Conservation (phyloP, 2,329 filamentous ascomycete genomes). For the Colletotrichum ledebouriae region DNA sequence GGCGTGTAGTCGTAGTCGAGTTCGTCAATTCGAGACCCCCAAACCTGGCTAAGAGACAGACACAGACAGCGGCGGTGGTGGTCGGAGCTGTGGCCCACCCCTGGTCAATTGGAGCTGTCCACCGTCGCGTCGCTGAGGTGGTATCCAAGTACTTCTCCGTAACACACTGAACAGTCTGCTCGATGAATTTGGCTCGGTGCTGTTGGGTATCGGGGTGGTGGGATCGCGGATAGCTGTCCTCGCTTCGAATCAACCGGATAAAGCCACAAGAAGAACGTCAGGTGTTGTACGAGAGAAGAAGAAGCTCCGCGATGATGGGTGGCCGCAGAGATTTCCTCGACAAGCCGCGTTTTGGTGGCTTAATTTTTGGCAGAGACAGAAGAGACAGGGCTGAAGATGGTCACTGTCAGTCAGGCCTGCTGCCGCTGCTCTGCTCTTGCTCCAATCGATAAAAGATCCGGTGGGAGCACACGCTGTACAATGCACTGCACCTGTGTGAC, state of each 20-base stretch:
- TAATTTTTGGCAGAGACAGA: conserved; percentile 12
- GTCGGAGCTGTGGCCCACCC: conserved; percentile 33
- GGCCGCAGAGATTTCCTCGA: conserved; percentile 30
- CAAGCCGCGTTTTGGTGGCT: conserved; percentile 26
- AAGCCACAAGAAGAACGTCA: background rate
- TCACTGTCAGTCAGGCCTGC: background rate
- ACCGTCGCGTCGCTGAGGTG: conserved; percentile 7
- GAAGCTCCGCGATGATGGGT: conserved; percentile 11
- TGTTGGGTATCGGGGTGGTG: conserved; percentile 16
- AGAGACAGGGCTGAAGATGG: conserved; percentile 17
- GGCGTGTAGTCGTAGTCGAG: conserved; percentile 18
- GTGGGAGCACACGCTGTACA: conserved; percentile 6
- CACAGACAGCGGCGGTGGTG: conserved; percentile 12
- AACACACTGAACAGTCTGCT: conserved; percentile 19
- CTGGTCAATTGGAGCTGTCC: conserved; percentile 31
- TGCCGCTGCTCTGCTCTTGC: no score
- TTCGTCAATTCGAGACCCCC: conserved; percentile 24
- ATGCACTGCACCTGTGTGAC: conserved; percentile 8
- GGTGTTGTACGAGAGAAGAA: conserved; percentile 9
- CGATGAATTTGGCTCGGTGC: conserved; percentile 26
- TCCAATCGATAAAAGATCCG: background rate
- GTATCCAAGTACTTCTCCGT: conserved; percentile 1
- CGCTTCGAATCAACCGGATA: background rate
- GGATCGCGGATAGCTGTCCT: conserved; percentile 1
- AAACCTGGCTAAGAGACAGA: conserved; percentile 1